These are phyloP conservation scores for Plasmodium gallinaceum DNA, from an alignment of 169 alveolate species.

Conservation along the genomic window DNA sequence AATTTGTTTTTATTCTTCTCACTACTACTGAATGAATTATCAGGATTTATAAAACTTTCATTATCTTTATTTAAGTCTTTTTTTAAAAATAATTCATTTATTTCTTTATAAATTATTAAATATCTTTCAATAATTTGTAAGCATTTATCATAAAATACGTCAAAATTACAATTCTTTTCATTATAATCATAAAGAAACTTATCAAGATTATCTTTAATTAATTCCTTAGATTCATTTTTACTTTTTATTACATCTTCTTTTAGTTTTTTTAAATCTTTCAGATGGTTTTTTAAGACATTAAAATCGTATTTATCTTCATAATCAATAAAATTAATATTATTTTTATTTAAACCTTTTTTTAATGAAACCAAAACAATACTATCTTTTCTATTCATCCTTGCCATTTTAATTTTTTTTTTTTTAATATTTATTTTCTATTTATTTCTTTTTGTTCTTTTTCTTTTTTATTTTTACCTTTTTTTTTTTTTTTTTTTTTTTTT, in stretches of 20 bases:
- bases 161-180: constrained; percentile 41
- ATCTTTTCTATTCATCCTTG: not conserved
- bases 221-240: constrained; percentile 19
- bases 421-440: not conserved
- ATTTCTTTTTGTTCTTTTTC: not conserved
- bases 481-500: too few relatives aligned
- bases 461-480: too few relatives aligned
- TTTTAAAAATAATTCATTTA: constrained; percentile 19
- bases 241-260: constrained; percentile 48
- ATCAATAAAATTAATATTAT: constrained; percentile 33
- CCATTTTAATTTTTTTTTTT: not conserved
- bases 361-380: constrained; percentile 2
- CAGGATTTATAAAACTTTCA: not conserved
- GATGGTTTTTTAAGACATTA: constrained; percentile 33
- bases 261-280: constrained; percentile 35
- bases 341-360: constrained; percentile 10
- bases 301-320: constrained; percentile 25
- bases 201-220: constrained; percentile 14
- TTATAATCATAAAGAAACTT: constrained; percentile 12
- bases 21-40: constrained; percentile 3
- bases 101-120: constrained; percentile 41
- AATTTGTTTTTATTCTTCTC: not conserved
- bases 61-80: not conserved
- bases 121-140: constrained; percentile 51
- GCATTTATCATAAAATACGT: constrained; percentile 64